Evolutionary conservation across 805 yeast species (phyloP).

Genomic region (Cyberlindnera mississippiensis): DNA sequence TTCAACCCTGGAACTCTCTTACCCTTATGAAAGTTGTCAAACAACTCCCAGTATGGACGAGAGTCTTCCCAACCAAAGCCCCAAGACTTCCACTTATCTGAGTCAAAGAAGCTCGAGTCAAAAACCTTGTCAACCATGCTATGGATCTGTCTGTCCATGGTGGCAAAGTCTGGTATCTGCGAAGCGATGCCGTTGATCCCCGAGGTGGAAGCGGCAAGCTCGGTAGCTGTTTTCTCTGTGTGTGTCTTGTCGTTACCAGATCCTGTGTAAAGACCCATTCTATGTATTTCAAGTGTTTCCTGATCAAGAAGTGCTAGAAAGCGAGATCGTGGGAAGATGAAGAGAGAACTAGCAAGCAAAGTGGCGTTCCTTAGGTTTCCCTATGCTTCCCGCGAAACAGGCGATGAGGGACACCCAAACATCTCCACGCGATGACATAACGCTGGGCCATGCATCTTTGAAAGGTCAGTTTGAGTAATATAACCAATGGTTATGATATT

Average conservation of each 20-base stretch:
- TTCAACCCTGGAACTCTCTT: conserved; percentile 36
- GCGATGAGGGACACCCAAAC: no score
- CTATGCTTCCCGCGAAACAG: no score
- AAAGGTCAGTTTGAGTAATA: no score
- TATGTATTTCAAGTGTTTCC: no score
- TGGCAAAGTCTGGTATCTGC: conserved; percentile 12
- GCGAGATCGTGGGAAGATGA: no score
- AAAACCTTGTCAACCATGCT: conserved; percentile 8
- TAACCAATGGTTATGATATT: no score
- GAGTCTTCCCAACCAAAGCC: conserved; percentile 2
- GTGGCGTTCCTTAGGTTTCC: no score
- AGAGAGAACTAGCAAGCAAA: no score
- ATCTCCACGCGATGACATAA: no score
- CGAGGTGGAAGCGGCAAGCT: background rate
- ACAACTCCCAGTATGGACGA: conserved; percentile 15
- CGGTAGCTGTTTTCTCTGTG: conserved; percentile 13
- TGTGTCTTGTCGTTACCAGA: conserved; percentile 13
- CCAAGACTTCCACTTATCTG: conserved; percentile 7
- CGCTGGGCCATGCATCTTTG: no score
- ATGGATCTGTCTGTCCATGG: conserved; percentile 5
- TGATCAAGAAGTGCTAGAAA: no score
- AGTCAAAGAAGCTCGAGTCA: conserved; percentile 7
- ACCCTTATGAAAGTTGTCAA: conserved; percentile 15
- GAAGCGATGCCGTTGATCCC: conserved; percentile 5
- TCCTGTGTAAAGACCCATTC: conserved; percentile 20